Conservation (phyloP, 352 stramenopile genomes). For the Globisporangium sylvaticum region DNA sequence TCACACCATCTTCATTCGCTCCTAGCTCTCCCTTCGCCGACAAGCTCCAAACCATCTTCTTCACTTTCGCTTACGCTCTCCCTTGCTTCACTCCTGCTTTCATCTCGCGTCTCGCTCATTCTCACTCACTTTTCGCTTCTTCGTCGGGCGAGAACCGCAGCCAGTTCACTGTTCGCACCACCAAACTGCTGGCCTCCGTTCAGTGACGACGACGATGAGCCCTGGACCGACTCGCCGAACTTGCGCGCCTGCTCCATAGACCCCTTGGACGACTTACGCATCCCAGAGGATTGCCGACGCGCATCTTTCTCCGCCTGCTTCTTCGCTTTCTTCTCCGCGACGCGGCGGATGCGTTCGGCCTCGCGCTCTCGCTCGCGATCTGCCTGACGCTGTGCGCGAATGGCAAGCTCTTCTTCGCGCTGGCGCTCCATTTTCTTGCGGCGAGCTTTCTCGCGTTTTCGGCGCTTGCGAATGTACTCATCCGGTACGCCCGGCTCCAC, state of each 20-base stretch:
- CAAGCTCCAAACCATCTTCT: neutral
- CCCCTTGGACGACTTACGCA: slow-evolving; percentile 40
- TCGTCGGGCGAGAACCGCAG: slow-evolving; percentile 71
- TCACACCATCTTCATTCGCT: neutral
- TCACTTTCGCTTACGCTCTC: neutral
- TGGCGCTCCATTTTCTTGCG: slow-evolving; percentile 70
- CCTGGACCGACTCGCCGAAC: slow-evolving; percentile 61
- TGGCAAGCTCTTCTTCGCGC: slow-evolving; percentile 68
- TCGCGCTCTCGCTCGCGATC: slow-evolving; percentile 63
- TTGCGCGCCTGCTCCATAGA: slow-evolving; percentile 64
- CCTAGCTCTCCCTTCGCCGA: neutral
- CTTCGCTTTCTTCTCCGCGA: slow-evolving; percentile 86
- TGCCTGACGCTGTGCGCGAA: slow-evolving; percentile 65
- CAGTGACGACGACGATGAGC: slow-evolving; percentile 28
- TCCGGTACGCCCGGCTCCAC: slow-evolving; percentile 65
- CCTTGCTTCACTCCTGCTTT: neutral
- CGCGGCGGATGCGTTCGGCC: slow-evolving; percentile 64
- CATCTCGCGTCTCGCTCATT: slow-evolving; percentile 21
- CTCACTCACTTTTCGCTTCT: slow-evolving; percentile 30
- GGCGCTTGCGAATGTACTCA: slow-evolving; percentile 84
- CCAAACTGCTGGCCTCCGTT: slow-evolving; percentile 32
- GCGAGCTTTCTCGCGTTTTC: slow-evolving; percentile 77
- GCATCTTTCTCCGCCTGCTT: slow-evolving; percentile 77
- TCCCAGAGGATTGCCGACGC: slow-evolving; percentile 30
- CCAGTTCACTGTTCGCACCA: slow-evolving; percentile 77